Percentiles rank a stretch among this genome's conserved stretches.
Conservation (phyloP, 2,329 filamentous ascomycete genomes). For the Cryphonectria naterciae region DNA sequence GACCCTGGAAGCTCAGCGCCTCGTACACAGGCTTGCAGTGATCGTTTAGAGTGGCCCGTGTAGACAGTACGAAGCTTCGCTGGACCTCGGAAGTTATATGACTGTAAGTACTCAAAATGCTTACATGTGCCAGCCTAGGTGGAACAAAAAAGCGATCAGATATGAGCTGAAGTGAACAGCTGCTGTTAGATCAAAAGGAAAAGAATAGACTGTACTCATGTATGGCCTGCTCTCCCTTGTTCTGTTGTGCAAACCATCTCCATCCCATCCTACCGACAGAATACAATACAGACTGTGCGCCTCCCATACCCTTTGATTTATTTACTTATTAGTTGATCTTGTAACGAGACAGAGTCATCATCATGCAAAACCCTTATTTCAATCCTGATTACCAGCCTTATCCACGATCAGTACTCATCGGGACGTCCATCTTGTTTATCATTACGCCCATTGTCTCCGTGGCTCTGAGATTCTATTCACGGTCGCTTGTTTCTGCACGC, state of each 20-base stretch:
- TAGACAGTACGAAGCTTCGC: not conserved
- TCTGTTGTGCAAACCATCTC: not conserved
- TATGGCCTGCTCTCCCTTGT: not conserved
- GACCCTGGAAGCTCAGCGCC: not conserved
- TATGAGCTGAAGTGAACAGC: not conserved
- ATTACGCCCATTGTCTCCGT: slow-evolving; percentile 2
- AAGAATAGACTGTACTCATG: not conserved
- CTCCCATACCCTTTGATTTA: not conserved
- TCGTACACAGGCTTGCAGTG: not conserved
- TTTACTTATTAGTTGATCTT: too few relatives aligned
- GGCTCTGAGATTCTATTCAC: not conserved
- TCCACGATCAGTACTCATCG: slow-evolving; percentile 2
- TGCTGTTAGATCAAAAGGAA: not conserved
- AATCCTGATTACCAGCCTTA: slow-evolving; percentile 7
- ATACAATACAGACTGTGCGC: not conserved
- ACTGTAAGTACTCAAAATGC: not conserved
- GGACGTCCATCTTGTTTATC: slow-evolving; percentile 6
- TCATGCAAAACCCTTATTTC: slow-evolving; percentile 1
- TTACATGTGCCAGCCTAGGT: not conserved
- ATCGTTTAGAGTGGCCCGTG: not conserved
- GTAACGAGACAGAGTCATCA: not conserved
- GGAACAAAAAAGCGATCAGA: not conserved
- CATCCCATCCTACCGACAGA: not conserved
- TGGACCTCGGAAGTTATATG: too few relatives aligned
- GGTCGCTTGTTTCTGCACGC: not conserved